phyloP scores from a whole-genome alignment of 2,329 filamentous ascomycete species.

The Pseudohalonectria lignicola region DNA sequence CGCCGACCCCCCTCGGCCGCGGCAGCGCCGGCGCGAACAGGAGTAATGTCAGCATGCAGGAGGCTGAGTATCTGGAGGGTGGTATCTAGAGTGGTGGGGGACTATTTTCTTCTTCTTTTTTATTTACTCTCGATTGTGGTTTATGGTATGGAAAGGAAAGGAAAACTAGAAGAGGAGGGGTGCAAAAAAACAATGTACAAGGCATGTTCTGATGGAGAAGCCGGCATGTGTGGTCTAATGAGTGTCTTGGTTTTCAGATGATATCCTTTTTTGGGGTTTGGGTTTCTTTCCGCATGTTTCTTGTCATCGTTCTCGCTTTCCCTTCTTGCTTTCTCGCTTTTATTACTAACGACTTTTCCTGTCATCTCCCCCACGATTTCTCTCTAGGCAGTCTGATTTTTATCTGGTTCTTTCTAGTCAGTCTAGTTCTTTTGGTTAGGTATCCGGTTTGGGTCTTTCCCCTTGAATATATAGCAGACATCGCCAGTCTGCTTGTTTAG shows the following conservation, averaged over 20 bases:
- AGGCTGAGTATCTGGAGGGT: constrained; percentile 14
- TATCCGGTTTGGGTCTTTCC: no score
- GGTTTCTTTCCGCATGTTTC: constrained; percentile 16
- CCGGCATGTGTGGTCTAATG: no score
- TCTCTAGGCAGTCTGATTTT: not conserved
- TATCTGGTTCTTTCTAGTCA: not conserved
- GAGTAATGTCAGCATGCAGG: constrained; percentile 24
- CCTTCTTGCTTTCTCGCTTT: not conserved
- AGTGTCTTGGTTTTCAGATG: no score
- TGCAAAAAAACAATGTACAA: no score
- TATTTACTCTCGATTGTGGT: no score
- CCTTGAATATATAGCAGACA: no score
- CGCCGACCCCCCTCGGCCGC: constrained; percentile 14
- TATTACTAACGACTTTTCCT: not conserved
- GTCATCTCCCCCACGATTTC: not conserved
- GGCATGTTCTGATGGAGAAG: no score
- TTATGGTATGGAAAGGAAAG: not conserved
- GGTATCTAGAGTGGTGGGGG: constrained; percentile 19
- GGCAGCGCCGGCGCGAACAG: constrained; percentile 12
- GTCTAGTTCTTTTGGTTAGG: not conserved
- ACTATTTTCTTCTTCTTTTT: no score
- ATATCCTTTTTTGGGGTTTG: not conserved
- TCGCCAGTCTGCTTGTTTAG: no score
- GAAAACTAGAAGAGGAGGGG: not conserved
- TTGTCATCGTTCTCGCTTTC: not conserved